These are phyloP conservation scores for Ophiosphaerella herpotricha DNA, from an alignment of 2,329 filamentous ascomycete species.

Conservation along the genomic window DNA sequence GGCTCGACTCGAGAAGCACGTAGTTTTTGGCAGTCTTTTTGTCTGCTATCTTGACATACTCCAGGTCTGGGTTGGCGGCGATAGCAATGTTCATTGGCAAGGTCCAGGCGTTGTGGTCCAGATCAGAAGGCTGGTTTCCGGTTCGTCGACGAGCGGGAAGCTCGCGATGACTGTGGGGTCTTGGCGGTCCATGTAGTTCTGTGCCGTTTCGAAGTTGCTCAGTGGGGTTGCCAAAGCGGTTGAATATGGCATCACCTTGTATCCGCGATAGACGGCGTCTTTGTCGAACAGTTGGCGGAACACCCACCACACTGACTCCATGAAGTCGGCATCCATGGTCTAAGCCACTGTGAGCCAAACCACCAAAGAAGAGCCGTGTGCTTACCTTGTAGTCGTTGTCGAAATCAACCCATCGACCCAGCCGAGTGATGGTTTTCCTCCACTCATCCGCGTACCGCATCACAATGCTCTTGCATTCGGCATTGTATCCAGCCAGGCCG, in stretches of 20 bases:
- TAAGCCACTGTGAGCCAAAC: too few relatives aligned
- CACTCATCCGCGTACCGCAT: slow-evolving; percentile 89
- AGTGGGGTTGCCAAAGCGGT: slow-evolving; percentile 87
- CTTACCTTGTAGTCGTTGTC: slow-evolving; percentile 85
- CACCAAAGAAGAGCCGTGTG: too few relatives aligned
- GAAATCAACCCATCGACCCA: slow-evolving; percentile 97
- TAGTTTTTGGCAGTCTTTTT: slow-evolving; percentile 82
- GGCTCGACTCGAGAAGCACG: slow-evolving; percentile 79
- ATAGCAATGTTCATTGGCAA: slow-evolving; percentile 80
- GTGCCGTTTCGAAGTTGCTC: slow-evolving; percentile 91
- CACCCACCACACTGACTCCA: slow-evolving; percentile 97
- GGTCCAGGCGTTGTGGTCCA: slow-evolving; percentile 86
- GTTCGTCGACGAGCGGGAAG: slow-evolving; percentile 80
- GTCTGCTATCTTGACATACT: slow-evolving; percentile 85
- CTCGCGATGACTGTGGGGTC: slow-evolving; percentile 88
- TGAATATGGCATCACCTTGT: slow-evolving; percentile 93
- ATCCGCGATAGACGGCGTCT: slow-evolving; percentile 84
- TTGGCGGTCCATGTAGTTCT: slow-evolving; percentile 92
- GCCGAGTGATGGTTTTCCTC: slow-evolving; percentile 82
- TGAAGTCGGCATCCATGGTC: slow-evolving; percentile 91
- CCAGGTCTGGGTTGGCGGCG: slow-evolving; percentile 78
- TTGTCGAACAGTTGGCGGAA: slow-evolving; percentile 94
- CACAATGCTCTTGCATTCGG: slow-evolving; percentile 87
- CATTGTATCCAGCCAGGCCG: slow-evolving; percentile 88
- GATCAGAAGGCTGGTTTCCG: slow-evolving; percentile 65